Evolutionary conservation across 139 green algal genomes (phyloP), one percentile per base, ranked within the genome.

Genomic region (Mesotaenium endlicherianum): DNA sequence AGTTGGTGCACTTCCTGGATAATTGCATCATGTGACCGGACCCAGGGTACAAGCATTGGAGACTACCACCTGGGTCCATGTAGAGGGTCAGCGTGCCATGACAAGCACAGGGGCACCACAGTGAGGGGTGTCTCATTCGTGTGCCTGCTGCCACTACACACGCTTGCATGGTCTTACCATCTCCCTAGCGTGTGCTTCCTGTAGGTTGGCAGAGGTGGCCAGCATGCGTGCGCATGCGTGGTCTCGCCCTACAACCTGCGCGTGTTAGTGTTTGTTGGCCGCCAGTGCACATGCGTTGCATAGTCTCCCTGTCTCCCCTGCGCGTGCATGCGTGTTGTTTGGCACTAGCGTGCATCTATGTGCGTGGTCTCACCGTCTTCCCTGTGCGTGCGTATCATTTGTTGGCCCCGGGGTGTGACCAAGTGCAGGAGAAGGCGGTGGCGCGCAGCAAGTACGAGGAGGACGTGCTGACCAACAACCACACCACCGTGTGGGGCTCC

Each of bases 401-500:
- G 2, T 34, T 1, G 26, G 5, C 2, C 38, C 14, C 4, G 36
- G 43, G 42, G 26, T 8, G 39, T 14, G 5, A 3, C 47, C 3
- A 1, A 42, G 36, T 2, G 8, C 49, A 77, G 45, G 83, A 88
- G 55, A 69, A 53, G 14, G 40, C 45, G 31, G 87, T 90, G 75
- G 83, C 85, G 11, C 75, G 84, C 41, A 93, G 84, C 20, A 87
- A 92, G 30, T 99, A 98, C 80, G 94, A 98, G 85, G 96, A 99
- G 89, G 96, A 99, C 78, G 93, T 97, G 70, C 81, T 91, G n/a
- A 68, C 92, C 43, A 93, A 95, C 80, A 99, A 99, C 88, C 96
- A 99, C 93, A 98, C 93, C 0, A 69, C 77, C 0, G 94, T 99
- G 64, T 99, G 95, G 95, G 96, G 96, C 30, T 95, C 90, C 42